Conservation (phyloP, 2,329 filamentous ascomycete species). For the Aspergillus fumigatus region DNA sequence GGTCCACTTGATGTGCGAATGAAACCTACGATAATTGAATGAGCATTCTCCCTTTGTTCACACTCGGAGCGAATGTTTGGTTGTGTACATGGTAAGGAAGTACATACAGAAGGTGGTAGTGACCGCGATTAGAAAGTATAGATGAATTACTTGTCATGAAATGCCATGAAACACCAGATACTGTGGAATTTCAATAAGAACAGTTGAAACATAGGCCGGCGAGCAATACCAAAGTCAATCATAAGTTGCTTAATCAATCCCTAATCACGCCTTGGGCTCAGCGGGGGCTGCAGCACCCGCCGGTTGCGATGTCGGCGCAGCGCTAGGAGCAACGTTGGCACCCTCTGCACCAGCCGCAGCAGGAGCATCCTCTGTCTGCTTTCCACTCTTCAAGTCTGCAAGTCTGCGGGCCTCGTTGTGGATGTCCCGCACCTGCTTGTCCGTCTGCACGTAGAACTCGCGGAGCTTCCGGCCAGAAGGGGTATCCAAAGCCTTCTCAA, state of each 20-base stretch:
- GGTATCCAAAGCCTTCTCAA: constrained; percentile 84
- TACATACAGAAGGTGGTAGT: background rate
- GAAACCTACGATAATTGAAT: background rate
- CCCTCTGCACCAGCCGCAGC: constrained; percentile 11
- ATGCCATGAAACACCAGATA: background rate
- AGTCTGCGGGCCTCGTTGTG: constrained; percentile 85
- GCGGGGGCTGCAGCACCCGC: constrained; percentile 20
- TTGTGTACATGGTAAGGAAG: background rate
- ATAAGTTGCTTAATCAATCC: background rate
- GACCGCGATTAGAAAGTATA: background rate
- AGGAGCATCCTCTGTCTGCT: constrained; percentile 26
- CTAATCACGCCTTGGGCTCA: constrained; percentile 26
- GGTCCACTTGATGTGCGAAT: background rate
- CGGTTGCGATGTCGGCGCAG: constrained; percentile 19
- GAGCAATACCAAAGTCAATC: background rate
- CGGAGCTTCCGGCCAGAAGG: constrained; percentile 85
- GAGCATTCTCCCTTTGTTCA: background rate
- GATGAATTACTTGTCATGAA: background rate
- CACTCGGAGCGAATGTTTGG: too few relatives aligned
- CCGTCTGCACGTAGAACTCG: constrained; percentile 78
- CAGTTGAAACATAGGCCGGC: too few relatives aligned
- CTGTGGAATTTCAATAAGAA: too few relatives aligned
- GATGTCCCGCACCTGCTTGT: constrained; percentile 89
- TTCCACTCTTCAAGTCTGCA: constrained; percentile 73
- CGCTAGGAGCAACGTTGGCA: constrained; percentile 14